Conservation (phyloP, 257 asterid species). For the Fraxinus anomala region DNA sequence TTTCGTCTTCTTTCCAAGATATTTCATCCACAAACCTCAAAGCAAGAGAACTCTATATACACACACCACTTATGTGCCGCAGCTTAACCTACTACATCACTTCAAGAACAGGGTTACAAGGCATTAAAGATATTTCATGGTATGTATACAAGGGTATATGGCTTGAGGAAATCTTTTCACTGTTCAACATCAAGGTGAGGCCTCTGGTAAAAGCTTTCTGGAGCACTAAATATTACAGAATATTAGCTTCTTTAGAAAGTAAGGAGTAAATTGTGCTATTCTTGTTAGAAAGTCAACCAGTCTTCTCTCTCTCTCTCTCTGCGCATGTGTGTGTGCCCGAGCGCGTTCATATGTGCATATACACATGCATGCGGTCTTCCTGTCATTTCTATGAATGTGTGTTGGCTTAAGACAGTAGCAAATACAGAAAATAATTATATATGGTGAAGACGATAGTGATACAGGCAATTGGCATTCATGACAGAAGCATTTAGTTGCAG, state of each 20-base stretch:
- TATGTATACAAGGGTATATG: not conserved
- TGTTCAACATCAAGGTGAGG: not conserved
- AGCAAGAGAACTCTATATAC: too few species aligned
- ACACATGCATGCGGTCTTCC: too few species aligned
- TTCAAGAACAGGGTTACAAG: not conserved
- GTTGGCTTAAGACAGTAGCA: not conserved
- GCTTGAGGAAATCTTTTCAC: not conserved
- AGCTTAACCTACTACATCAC: not conserved
- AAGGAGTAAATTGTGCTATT: not conserved
- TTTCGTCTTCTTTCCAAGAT: too few species aligned
- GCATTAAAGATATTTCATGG: not conserved
- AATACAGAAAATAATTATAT: too few species aligned
- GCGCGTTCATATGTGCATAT: too few species aligned
- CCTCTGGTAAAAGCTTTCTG: not conserved
- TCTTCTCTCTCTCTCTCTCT: too few species aligned
- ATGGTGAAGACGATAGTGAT: not conserved
- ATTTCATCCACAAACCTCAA: too few species aligned
- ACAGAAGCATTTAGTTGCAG: not conserved
- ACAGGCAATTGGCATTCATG: not conserved
- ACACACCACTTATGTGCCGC: too few species aligned
- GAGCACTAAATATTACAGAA: not conserved
- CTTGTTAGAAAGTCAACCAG: not conserved
- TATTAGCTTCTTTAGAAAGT: not conserved
- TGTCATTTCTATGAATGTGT: too few species aligned
- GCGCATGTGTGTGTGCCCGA: too few species aligned